Conservation (phyloP, 352 stramenopile species). For the Globisporangium apiculatum region DNA sequence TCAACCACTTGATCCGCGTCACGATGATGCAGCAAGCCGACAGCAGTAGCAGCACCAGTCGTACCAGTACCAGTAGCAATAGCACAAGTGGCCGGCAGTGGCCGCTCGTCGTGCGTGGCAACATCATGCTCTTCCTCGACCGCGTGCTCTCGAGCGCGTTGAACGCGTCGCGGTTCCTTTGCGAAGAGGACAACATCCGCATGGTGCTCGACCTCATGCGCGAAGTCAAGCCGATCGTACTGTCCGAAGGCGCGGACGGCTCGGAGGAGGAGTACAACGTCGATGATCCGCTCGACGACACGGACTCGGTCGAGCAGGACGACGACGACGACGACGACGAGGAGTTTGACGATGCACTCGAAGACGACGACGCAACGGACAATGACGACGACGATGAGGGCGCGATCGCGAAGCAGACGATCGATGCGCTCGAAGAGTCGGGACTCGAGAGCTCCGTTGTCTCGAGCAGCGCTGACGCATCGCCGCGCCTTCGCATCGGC, state of each 20-base stretch:
- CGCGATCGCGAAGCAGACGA: conserved; percentile 42
- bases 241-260: conserved; percentile 54
- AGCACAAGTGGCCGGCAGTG: conserved; percentile 16
- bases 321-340: conserved; percentile 38
- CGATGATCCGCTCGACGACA: conserved; percentile 35
- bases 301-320: conserved; percentile 41
- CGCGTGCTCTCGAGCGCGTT: conserved; percentile 72
- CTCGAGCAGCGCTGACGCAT: conserved; percentile 23
- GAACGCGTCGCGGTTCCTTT: conserved; percentile 72
- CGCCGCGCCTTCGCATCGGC: conserved; percentile 18
- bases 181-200: conserved; percentile 62
- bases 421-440: conserved; percentile 60
- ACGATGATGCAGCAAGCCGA: conserved; percentile 65
- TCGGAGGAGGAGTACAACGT: conserved; percentile 68
- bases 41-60: conserved; percentile 5
- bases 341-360: conserved; percentile 22
- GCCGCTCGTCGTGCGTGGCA: conserved; percentile 71
- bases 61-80: too few relatives aligned
- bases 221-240: conserved; percentile 72
- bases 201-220: conserved; percentile 71
- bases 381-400: conserved; percentile 29
- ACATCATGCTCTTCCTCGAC: conserved; percentile 81
- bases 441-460: conserved; percentile 34
- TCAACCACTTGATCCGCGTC: conserved; percentile 77
- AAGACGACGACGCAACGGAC: conserved; percentile 21